Evolutionary conservation across 1,139 yeast genomes (phyloP).

Genomic region (Taphrina populina): DNA sequence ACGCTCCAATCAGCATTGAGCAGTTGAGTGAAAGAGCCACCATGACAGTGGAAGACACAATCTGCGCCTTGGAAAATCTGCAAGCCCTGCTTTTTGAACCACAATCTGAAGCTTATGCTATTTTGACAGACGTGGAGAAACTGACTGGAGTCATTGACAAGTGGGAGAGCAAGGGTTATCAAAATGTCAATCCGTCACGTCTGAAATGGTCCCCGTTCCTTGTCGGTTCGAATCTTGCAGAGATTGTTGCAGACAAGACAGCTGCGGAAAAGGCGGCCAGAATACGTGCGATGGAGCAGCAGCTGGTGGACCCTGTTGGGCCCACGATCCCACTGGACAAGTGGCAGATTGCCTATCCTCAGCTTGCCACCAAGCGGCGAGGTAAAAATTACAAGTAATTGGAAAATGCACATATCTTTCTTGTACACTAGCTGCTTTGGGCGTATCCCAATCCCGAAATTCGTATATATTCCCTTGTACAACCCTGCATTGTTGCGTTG

Average conservation of each 20-base stretch:
- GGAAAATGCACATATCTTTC: no score
- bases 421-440: no score
- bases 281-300: conserved; percentile 9
- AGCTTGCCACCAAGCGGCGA: conserved; percentile 24
- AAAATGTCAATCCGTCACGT: conserved; percentile 53
- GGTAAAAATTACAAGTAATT: conserved; percentile 3
- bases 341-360: conserved; percentile 29
- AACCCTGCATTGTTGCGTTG: no score
- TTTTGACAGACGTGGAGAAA: conserved; percentile 53
- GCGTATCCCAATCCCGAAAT: no score
- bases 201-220: conserved; percentile 56
- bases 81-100: conserved; percentile 57
- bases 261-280: conserved; percentile 7
- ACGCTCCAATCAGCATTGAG: conserved; percentile 54
- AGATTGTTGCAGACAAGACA: conserved; percentile 24
- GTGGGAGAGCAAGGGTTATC: conserved; percentile 61
- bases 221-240: conserved; percentile 27
- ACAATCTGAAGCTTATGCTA: conserved; percentile 52
- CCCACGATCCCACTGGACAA: conserved; percentile 14
- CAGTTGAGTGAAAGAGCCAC: conserved; percentile 71
- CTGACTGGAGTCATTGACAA: conserved; percentile 52
- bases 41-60: conserved; percentile 76
- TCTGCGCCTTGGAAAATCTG: conserved; percentile 79
- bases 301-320: conserved; percentile 2
- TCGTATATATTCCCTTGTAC: no score